phyloP scores from a whole-genome alignment of 1,284 basidiomycete species.

The Ganoderma lingzhi region DNA sequence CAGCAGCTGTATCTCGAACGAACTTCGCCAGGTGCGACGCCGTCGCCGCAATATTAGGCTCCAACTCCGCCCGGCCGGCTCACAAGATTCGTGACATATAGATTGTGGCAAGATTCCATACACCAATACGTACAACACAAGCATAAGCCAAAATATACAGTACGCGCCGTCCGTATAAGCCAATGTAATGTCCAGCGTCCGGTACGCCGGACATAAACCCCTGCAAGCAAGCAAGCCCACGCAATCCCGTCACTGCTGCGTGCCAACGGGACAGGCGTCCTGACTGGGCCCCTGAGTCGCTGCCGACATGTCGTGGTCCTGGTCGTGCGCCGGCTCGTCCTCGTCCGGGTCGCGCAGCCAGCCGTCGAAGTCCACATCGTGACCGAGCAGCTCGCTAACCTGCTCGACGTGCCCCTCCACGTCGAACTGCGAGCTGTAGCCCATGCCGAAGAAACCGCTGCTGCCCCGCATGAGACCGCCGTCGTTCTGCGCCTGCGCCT shows the following conservation, averaged over 20 bases:
- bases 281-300: constrained; percentile 10
- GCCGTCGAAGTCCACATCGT: constrained; percentile 54
- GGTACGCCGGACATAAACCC: neutral
- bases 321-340: constrained; percentile 35
- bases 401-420: constrained; percentile 51
- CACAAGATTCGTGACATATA: neutral
- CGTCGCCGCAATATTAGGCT: neutral
- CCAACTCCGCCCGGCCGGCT: neutral
- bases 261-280: constrained; percentile 8
- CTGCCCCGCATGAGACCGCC: constrained; percentile 33
- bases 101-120: neutral
- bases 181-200: neutral
- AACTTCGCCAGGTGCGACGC: constrained; percentile 5
- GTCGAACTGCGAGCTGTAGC: constrained; percentile 57
- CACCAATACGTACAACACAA: constrained; percentile 4
- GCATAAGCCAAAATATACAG: constrained; percentile 18
- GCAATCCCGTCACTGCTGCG: neutral
- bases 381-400: constrained; percentile 51
- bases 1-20: neutral
- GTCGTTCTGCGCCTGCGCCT: constrained; percentile 16
- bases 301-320: constrained; percentile 23
- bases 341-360: constrained; percentile 50
- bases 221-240: neutral
- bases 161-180: constrained; percentile 10
- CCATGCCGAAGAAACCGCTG: constrained; percentile 43